Base-by-base conservation (phyloP, 208 protist genomes). In the Naegleria fowleri region DNA sequence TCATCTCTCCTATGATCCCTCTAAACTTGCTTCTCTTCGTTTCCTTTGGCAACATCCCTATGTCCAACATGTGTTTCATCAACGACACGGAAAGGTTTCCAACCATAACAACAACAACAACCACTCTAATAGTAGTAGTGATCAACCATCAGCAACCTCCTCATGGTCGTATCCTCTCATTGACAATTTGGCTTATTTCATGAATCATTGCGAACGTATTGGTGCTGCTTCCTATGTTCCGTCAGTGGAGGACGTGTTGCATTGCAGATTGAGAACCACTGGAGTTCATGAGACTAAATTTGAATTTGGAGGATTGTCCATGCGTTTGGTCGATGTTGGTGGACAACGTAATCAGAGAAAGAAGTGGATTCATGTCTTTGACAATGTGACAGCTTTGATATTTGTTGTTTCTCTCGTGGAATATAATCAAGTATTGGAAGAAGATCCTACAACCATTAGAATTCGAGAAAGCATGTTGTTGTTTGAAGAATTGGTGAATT, bases 261-360 rank as follows among this genome's bases (percentile, higher is more conserved):
- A 90, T 22, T 52, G 36, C 6, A 36, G 92, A 29, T 38, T 59
- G n/a, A 84, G 43, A 41, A 93, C 91, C 13, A 92, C 92, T 38
- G 92, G 92, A 40, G 92, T 93, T 48, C 39, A 89, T 38, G 86
- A 90, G 36, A 75, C 67, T 33, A 55, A 43, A 41, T 93, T 93
- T 51, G 33, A 39, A 40, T 83, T 93, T n/a, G 52, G 76, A 22
- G 86, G 86, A 36, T 52, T 91, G 5, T 29, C 15, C 13, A 79
- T 91, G 25, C 88, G 79, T 36, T 29, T 93, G 0, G 83, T 93
- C 29, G 92, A 93, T 93, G 92, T 93, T 33, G 92, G 92, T 52
- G 92, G 92, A 38, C 92, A 93, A 86, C 7, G 55, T 29, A 90
- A 79, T 36, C 90, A 93, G 41, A 25, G 92, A 41, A 93, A 87